Evolutionary conservation across 2,329 filamentous ascomycete genomes (phyloP).

Genomic region (Diaporthe aspalathi): DNA sequence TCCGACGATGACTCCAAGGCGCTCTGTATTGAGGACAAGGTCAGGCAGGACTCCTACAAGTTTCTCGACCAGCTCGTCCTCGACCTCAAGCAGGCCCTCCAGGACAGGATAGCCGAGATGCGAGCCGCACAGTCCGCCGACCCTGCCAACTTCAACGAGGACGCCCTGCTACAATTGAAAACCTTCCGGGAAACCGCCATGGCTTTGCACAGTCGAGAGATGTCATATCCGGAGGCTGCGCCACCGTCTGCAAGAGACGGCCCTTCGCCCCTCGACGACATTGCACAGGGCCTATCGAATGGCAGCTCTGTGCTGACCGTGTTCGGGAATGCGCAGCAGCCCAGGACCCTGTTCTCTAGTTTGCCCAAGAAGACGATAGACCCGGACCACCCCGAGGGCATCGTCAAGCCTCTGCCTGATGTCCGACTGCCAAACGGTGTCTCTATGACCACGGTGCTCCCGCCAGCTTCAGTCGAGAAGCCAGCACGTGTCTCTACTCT

Average conservation of each 20-base stretch:
- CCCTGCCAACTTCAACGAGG: slow-evolving; percentile 46
- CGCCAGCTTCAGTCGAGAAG: slow-evolving; percentile 59
- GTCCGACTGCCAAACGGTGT: slow-evolving; percentile 79
- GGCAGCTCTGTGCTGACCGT: slow-evolving; percentile 78
- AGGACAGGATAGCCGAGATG: slow-evolving; percentile 59
- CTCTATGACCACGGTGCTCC: slow-evolving; percentile 73
- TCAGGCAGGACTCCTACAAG: slow-evolving; percentile 62
- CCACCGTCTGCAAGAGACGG: slow-evolving; percentile 48
- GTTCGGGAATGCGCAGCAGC: slow-evolving; percentile 78
- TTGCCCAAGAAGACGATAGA: slow-evolving; percentile 66
- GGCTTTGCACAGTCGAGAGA: slow-evolving; percentile 71
- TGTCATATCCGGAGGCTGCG: slow-evolving; percentile 59
- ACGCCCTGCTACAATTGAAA: slow-evolving; percentile 57
- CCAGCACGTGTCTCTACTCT: slow-evolving; percentile 69
- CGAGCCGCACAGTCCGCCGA: slow-evolving; percentile 50
- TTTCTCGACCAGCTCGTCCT: slow-evolving; percentile 74
- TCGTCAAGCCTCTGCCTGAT: slow-evolving; percentile 66
- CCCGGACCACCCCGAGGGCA: slow-evolving; percentile 42
- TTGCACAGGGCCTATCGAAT: slow-evolving; percentile 52
- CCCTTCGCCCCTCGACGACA: slow-evolving; percentile 52
- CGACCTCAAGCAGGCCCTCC: slow-evolving; percentile 57
- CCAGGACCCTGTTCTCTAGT: slow-evolving; percentile 88
- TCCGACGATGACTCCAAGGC: slow-evolving; percentile 56
- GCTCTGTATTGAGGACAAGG: slow-evolving; percentile 66
- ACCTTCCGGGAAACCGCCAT: slow-evolving; percentile 73